Conservation (phyloP, 352 stramenopile species). For the Peronosclerospora sorghi region DNA sequence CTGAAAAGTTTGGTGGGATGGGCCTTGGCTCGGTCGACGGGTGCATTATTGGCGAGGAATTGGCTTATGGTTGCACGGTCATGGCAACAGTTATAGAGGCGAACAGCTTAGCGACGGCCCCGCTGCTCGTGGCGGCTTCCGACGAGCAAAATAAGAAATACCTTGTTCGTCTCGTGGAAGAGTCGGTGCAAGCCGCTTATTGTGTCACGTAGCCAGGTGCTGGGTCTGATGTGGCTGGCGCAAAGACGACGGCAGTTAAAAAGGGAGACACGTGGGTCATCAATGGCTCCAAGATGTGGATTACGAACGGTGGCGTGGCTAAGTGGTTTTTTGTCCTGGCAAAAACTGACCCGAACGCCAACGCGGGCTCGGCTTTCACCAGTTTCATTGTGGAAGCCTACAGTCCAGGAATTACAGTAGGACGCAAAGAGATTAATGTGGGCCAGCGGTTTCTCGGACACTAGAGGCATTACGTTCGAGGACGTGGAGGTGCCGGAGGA, state of each 20-base stretch:
- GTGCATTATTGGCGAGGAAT: constrained; percentile 81
- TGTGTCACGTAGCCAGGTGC: constrained; percentile 87
- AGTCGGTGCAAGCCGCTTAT: constrained; percentile 77
- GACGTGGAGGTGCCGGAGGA: constrained; percentile 81
- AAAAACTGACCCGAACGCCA: constrained; percentile 75
- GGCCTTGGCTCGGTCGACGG: constrained; percentile 72
- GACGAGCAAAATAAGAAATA: constrained; percentile 83
- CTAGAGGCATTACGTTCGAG: constrained; percentile 85
- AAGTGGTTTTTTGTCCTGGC: constrained; percentile 87
- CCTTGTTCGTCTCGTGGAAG: constrained; percentile 70
- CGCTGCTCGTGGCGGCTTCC: constrained; percentile 72
- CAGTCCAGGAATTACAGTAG: constrained; percentile 75
- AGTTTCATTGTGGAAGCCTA: constrained; percentile 86
- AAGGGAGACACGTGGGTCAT: constrained; percentile 90
- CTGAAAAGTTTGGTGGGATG: constrained; percentile 75
- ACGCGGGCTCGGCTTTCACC: constrained; percentile 77
- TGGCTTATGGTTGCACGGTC: constrained; percentile 86
- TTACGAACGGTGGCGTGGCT: constrained; percentile 87
- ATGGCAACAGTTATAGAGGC: constrained; percentile 88
- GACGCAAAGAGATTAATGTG: constrained; percentile 87
- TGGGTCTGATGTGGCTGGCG: constrained; percentile 80
- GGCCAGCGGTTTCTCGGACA: constrained; percentile 87
- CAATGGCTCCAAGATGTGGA: constrained; percentile 91
- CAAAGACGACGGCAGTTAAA: constrained; percentile 87
- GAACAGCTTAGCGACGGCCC: constrained; percentile 73